Evolutionary conservation across 140 eudicot species (phyloP).

Genomic region (Anethum foeniculum): DNA sequence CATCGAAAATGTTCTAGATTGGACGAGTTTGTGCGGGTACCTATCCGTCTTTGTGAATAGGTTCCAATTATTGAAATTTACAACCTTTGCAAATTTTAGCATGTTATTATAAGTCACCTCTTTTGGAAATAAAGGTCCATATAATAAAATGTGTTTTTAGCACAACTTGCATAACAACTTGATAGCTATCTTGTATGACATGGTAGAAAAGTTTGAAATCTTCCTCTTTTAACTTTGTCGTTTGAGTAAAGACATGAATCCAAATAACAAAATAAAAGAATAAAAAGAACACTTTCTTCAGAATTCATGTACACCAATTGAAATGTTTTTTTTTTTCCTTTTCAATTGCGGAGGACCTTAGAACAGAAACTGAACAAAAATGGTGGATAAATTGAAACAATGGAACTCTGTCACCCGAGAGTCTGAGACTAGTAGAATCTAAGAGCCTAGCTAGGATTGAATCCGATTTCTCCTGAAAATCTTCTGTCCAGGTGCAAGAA

Average conservation of each 20-base stretch:
- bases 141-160: background rate
- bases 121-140: background rate
- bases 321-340: background rate
- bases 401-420: background rate
- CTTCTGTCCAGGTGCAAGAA: constrained; percentile 95
- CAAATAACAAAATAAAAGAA: background rate
- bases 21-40: too few relatives aligned
- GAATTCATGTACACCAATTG: constrained; percentile 21
- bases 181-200: background rate
- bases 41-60: too few relatives aligned
- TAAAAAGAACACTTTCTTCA: constrained; percentile 2
- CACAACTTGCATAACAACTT: background rate
- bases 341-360: constrained; percentile 14
- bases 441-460: background rate
- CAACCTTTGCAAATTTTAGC: too few relatives aligned
- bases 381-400: background rate
- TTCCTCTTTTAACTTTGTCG: background rate
- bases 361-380: background rate
- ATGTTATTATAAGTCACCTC: background rate
- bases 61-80: too few relatives aligned
- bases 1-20: too few relatives aligned
- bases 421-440: background rate
- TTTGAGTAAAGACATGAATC: background rate
- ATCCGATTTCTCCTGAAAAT: constrained; percentile 39
- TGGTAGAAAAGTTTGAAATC: background rate